Base-by-base conservation (phyloP, 768 basidiomycete genomes). In the Pleurotus cornucopiae region DNA sequence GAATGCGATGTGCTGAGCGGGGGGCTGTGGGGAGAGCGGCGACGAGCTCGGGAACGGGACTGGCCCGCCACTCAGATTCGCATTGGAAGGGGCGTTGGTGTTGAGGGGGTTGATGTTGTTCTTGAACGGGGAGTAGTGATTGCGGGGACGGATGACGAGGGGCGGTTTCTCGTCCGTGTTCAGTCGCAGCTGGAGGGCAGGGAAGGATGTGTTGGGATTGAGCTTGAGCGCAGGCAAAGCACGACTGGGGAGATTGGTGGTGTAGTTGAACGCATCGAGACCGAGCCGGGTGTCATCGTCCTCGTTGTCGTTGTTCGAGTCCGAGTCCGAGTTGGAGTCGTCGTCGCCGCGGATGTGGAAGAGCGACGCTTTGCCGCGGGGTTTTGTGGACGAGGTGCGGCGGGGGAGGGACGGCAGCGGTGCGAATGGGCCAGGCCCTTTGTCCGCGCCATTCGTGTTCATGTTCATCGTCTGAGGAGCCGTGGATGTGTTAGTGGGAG, bases 391-490 rank as follows among this genome's bases (percentile, higher is more conserved):
- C 38, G 60, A 59, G 23, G 56, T 62, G 60, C 76, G 70, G 25
- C 71, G 72, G 46, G 83, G 83, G 37, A 83, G 76, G 14, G 62
- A 48, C 23, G 74, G 73, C 45, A 84, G 70, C 9, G 78, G 67
- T 14, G 71, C 70, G 55, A 84, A 83, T 18, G 83, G 74, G 57
- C 81, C 82, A 18, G 71, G 66, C 40, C 76, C 74, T 55, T 76
- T 72, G 23, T 76, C 71, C 41, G 74, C 69, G 60, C 60, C 58
- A 37, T 26, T 52, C 34, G 20, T 3, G 23, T 51, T 37, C 13
- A 49, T 38, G 51, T 16, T 20, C 37, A 38, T 11, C 13, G 39
- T 3, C 20, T 26, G 30, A 30, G 30, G 30, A 30, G 30, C 30
- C 30, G 30, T 30, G 6, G 30, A 30, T 2, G 30, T 7, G 6